Evolutionary conservation across 1,284 basidiomycete species (phyloP).

Genomic region (Moesziomyces parantarcticus): DNA sequence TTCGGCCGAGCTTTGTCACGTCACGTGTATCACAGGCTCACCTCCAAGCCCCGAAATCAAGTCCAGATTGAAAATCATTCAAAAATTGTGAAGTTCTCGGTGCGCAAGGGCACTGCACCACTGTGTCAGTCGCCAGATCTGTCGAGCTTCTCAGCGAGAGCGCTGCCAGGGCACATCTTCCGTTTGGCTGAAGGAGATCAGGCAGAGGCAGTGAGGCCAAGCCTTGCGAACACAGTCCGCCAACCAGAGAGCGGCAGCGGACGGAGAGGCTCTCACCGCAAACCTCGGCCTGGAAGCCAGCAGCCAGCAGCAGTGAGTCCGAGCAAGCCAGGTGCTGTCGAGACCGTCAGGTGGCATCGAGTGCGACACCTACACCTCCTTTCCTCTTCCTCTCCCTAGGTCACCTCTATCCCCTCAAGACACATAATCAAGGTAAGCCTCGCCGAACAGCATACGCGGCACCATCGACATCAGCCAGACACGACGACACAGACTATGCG

Average conservation of each 20-base stretch:
- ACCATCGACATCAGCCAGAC: constrained; percentile 5
- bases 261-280: too few species aligned
- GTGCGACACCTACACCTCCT: constrained; percentile 25
- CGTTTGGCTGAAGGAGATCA: too few species aligned
- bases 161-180: too few species aligned
- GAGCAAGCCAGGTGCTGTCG: background rate
- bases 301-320: constrained; percentile 2
- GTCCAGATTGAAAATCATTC: background rate
- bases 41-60: background rate
- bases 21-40: background rate
- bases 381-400: constrained; percentile 34
- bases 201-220: background rate
- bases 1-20: constrained; percentile 4
- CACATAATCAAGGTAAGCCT: constrained; percentile 48
- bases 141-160: too few species aligned
- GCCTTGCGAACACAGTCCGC: too few species aligned
- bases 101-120: background rate
- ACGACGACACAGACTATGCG: constrained; percentile 16
- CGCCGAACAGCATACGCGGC: constrained; percentile 20
- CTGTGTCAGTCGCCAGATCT: too few species aligned
- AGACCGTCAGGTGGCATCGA: constrained; percentile 15
- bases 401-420: constrained; percentile 51
- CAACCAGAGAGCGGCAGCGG: too few species aligned
- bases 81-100: background rate
- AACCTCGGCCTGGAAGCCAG: background rate